Conservation (phyloP, 169 alveolate genomes). For the Cryptosporidium felis region DNA sequence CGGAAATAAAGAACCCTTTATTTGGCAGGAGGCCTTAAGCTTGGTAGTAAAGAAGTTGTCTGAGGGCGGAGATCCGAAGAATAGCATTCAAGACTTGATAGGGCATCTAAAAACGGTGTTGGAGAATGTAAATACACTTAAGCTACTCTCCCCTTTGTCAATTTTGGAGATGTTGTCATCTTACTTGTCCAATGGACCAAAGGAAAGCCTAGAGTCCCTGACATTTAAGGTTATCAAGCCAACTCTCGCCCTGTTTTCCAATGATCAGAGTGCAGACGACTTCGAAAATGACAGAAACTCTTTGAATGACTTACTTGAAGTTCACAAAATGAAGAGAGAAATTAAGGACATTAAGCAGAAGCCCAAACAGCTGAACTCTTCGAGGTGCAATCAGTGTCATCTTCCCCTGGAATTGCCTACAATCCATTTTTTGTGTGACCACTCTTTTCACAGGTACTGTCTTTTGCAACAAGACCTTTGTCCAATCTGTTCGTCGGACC, state of each 20-base stretch:
- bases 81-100: not conserved
- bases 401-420: conserved; percentile 53
- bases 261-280: not conserved
- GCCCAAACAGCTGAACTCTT: conserved; percentile 23
- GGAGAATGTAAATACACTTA: conserved; percentile 4
- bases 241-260: not conserved
- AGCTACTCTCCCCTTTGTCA: conserved; percentile 49
- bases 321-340: conserved; percentile 25
- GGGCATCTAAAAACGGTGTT: not conserved
- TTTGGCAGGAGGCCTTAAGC: conserved; percentile 53
- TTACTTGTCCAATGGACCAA: not conserved
- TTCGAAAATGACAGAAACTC: conserved; percentile 18
- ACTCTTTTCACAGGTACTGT: conserved; percentile 67
- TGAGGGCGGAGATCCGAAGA: not conserved
- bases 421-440: conserved; percentile 58
- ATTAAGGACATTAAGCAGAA: not conserved
- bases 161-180: conserved; percentile 50
- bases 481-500: conserved; percentile 45
- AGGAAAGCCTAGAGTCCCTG: not conserved
- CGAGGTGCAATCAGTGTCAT: conserved; percentile 65
- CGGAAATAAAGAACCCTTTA: conserved; percentile 46
- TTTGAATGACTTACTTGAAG: conserved; percentile 13
- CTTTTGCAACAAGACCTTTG: conserved; percentile 46
- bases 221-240: conserved; percentile 24
- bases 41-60: conserved; percentile 15